phyloP scores from a whole-genome alignment of 169 alveolate species.

The Toxoplasma gondii region DNA sequence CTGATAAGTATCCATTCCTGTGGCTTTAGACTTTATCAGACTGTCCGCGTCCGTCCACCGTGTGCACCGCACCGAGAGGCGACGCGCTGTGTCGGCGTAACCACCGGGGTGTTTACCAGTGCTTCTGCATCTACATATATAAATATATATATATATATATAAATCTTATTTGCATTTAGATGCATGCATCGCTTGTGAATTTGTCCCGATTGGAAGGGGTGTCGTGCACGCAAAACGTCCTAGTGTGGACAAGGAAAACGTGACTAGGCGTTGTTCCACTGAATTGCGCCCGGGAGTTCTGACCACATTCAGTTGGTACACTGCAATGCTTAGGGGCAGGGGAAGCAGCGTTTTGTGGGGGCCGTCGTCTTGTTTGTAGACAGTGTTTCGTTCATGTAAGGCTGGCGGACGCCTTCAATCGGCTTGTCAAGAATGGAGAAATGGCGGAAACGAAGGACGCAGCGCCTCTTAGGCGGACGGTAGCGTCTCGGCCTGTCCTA shows the following conservation, averaged over 20 bases:
- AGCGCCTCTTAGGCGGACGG: too few relatives aligned
- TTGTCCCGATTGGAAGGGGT: too few relatives aligned
- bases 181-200: neutral
- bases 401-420: too few relatives aligned
- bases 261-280: neutral
- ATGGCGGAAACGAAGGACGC: neutral
- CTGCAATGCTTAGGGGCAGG: neutral
- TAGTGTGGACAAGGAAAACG: neutral
- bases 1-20: neutral
- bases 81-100: neutral
- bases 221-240: too few relatives aligned
- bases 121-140: neutral
- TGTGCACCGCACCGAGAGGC: neutral
- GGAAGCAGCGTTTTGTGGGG: neutral
- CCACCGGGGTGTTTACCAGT: neutral
- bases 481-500: too few relatives aligned
- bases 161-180: neutral
- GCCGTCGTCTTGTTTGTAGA: too few relatives aligned
- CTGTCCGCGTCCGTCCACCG: neutral
- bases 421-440: too few relatives aligned
- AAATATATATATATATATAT: neutral
- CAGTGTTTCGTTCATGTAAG: neutral
- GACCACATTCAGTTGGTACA: neutral
- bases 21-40: neutral
- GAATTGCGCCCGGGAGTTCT: neutral